These are phyloP conservation scores for Penicillium soppii DNA, from an alignment of 495 filamentous ascomycete species.

Conservation along the genomic window DNA sequence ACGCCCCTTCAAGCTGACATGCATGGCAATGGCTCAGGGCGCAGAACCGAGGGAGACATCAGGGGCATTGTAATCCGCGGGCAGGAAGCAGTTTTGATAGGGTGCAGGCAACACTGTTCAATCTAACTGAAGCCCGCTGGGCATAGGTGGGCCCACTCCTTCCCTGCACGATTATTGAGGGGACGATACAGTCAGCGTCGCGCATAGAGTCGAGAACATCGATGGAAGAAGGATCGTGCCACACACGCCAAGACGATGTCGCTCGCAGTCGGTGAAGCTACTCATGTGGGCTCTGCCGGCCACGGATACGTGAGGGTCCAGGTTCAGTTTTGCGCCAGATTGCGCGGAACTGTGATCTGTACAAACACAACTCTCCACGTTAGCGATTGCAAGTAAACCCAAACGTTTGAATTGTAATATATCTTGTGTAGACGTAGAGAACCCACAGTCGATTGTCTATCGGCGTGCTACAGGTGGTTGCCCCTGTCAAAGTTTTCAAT, in stretches of 20 bases:
- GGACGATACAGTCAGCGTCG: background rate
- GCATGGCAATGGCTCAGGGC: background rate
- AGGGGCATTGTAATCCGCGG: background rate
- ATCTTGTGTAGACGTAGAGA: no score
- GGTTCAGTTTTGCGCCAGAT: no score
- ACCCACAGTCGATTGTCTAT: no score
- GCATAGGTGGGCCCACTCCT: background rate
- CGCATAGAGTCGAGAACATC: background rate
- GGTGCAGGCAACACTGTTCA: background rate
- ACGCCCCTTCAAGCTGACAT: background rate
- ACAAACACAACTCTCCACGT: no score
- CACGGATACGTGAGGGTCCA: no score
- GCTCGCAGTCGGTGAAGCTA: background rate
- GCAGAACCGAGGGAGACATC: background rate
- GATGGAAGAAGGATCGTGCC: background rate
- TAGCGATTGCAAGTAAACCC: no score
- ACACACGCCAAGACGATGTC: background rate
- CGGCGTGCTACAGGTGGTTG: no score
- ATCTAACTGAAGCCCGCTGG: background rate
- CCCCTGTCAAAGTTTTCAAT: no score
- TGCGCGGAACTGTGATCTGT: no score
- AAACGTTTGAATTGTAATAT: no score
- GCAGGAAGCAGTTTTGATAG: background rate
- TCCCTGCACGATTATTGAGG: background rate
- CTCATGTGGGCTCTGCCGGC: no score